Evolutionary conservation across 2,329 filamentous ascomycete genomes (phyloP).

Genomic region (Colletotrichum phormii): DNA sequence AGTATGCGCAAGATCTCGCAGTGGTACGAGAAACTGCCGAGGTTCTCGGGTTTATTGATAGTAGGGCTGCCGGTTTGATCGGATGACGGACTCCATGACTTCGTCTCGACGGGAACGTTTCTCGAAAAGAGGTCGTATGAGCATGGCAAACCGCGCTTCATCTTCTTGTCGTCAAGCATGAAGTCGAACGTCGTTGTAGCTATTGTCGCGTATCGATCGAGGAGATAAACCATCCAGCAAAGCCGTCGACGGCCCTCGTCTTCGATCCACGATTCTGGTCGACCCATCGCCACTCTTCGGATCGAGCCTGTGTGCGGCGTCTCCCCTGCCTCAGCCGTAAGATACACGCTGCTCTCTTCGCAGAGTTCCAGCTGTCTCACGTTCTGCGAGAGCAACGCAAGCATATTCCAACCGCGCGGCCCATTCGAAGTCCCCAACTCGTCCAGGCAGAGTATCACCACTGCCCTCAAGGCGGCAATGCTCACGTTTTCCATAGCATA

Average conservation of each 20-base stretch:
- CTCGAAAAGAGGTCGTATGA: constrained; percentile 58
- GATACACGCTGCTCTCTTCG: constrained; percentile 52
- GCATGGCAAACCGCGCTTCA: constrained; percentile 55
- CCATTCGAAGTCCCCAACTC: constrained; percentile 57
- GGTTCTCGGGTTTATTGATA: constrained; percentile 54
- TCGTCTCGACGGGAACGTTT: constrained; percentile 56
- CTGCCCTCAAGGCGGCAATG: constrained; percentile 51
- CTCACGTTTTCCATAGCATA: constrained; percentile 56
- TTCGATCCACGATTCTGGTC: constrained; percentile 57
- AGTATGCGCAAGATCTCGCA: constrained; percentile 57
- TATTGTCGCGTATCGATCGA: constrained; percentile 57
- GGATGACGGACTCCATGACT: constrained; percentile 42
- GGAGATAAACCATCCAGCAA: constrained; percentile 59
- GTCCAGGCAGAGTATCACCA: constrained; percentile 55
- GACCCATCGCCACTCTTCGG: constrained; percentile 47
- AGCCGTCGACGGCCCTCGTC: constrained; percentile 55
- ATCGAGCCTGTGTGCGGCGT: constrained; percentile 49
- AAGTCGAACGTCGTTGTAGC: constrained; percentile 55
- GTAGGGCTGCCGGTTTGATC: constrained; percentile 40
- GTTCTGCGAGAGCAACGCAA: constrained; percentile 53
- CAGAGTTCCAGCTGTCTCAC: constrained; percentile 53
- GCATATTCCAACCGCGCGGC: constrained; percentile 54
- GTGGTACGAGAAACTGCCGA: constrained; percentile 58
- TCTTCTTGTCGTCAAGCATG: constrained; percentile 52
- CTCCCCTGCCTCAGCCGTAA: constrained; percentile 47